Evolutionary conservation across 257 asterid genomes (phyloP).

Genomic region (Solanum sejunctum): DNA sequence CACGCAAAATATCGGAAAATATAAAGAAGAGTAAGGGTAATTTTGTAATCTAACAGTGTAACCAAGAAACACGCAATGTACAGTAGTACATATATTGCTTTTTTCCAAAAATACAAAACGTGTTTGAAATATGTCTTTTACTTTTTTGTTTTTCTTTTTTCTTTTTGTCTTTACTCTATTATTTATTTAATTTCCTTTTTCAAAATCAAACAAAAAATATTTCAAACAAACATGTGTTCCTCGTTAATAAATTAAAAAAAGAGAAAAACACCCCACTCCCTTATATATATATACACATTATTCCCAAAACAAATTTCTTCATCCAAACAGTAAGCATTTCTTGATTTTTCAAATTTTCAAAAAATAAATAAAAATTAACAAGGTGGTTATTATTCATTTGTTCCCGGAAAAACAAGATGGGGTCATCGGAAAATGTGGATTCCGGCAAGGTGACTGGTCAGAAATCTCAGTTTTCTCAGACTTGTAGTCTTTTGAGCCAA

Average conservation of each 20-base stretch:
- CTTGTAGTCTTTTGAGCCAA: constrained; percentile 15
- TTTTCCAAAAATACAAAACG: not conserved
- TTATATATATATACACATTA: not conserved
- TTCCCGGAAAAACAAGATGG: not conserved
- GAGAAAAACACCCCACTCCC: too few relatives aligned
- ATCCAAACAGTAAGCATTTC: not conserved
- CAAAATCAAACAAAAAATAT: not conserved
- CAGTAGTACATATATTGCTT: too few relatives aligned
- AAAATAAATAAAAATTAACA: too few relatives aligned
- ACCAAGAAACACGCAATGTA: not conserved
- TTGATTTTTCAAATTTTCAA: not conserved
- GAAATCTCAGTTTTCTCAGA: constrained; percentile 14
- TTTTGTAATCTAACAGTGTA: not conserved
- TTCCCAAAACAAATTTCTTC: not conserved
- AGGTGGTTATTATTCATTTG: too few relatives aligned
- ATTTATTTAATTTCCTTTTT: not conserved
- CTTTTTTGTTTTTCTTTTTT: not conserved
- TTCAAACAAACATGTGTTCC: not conserved
- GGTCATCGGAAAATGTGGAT: constrained; percentile 8
- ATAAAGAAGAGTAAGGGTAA: not conserved
- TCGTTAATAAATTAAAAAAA: not conserved
- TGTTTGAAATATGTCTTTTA: not conserved
- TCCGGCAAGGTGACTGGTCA: constrained; percentile 9
- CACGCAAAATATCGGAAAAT: not conserved
- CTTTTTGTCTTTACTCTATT: not conserved